Evolutionary conservation across 257 asterid genomes (phyloP), one percentile per base, ranked within the genome.

Genomic region (Buddleja alternifolia): DNA sequence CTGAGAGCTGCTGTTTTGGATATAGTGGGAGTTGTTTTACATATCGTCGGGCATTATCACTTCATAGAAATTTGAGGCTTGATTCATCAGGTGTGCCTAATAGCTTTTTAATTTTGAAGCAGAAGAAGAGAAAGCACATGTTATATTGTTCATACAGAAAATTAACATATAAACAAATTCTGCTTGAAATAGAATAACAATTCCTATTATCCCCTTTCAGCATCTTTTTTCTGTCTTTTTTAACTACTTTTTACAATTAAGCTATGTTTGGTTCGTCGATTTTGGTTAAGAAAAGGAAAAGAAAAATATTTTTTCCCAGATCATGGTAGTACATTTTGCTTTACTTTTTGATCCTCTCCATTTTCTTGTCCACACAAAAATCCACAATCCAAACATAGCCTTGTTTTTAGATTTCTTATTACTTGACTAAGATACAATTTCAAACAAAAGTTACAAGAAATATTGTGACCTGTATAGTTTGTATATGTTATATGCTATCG

Each of bases 41-140:
- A 57, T 84, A 92, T 80, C 75, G 86, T 59, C 86, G 81, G 40
- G 96, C 90, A 75, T 84, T 84, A 42, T 84, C 96, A 60, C 95
- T 89, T 70, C 72, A 78, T 44, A 92, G 88, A 76, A 89, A 92
- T 57, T 70, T 77, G 69, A 92, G 96, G 83, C 87, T 86, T 25
- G 83, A 62, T 50, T 87, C 96, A 80, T 86, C 87, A 34, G 96
- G 96, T 23, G 94, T 76, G 70, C 96, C 98, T 77, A 92, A 62
- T 50, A 92, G 88, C 98, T 92, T n/a, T n/a, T n/a, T n/a, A n/a
- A n/a, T n/a, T n/a, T 63, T 73, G 36, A 47, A 55, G 51, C 56
- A 74, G 66, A 73, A 77, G 20, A 66, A 77, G 56, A 74, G 15
- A 42, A 41, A 34, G 32, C n/a, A 37, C 8, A 8, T 63, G 77